Evolutionary conservation across 495 filamentous ascomycete species (phyloP).

Genomic region (Hypoxylon lenormandii): DNA sequence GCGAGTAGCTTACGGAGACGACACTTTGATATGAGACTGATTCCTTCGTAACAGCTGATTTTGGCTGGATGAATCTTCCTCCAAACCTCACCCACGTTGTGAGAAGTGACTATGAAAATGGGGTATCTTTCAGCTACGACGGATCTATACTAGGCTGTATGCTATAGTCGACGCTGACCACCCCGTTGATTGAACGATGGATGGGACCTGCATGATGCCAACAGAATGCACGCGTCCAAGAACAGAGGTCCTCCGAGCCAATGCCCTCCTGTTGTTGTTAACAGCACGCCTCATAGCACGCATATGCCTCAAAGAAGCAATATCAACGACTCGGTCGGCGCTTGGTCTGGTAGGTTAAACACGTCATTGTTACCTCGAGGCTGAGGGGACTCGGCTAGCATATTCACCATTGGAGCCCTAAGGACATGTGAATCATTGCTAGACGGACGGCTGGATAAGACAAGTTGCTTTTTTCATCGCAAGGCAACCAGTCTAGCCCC

Average conservation of each 20-base stretch:
- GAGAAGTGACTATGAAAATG: slow-evolving; percentile 5
- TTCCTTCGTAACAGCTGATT: not conserved
- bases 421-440: slow-evolving; percentile 21
- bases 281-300: slow-evolving; percentile 10
- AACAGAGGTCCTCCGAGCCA: not conserved
- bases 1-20: not conserved
- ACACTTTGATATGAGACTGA: not conserved
- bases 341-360: not conserved
- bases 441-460: not conserved
- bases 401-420: not conserved
- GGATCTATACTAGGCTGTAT: slow-evolving; percentile 31
- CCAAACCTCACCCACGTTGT: not conserved
- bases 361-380: not conserved
- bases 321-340: slow-evolving; percentile 1
- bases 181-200: slow-evolving; percentile 9
- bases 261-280: not conserved
- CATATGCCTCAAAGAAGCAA: slow-evolving; percentile 23
- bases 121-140: slow-evolving; percentile 31
- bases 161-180: slow-evolving; percentile 15
- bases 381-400: not conserved
- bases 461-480: slow-evolving; percentile 21
- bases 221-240: not conserved
- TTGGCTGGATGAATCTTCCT: slow-evolving; percentile 5
- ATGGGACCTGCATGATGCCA: slow-evolving; percentile 22
- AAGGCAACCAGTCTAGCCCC: slow-evolving; percentile 9